Evolutionary conservation across 2,329 filamentous ascomycete genomes (phyloP).

Genomic region (Ophiostoma pallidulum): DNA sequence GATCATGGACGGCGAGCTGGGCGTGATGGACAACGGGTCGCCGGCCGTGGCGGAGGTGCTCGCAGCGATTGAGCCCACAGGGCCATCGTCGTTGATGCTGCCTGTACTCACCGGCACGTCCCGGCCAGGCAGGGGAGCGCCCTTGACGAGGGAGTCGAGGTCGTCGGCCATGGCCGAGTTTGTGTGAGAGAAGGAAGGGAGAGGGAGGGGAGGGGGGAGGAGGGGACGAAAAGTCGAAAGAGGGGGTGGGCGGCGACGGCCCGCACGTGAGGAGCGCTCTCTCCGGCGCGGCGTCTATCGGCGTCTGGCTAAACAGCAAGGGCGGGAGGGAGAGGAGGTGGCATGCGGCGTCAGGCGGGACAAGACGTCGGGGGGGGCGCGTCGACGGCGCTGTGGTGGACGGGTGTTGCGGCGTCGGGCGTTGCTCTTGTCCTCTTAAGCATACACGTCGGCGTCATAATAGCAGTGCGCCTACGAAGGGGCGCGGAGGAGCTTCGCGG

Average conservation of each 20-base stretch:
- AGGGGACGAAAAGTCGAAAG: not conserved
- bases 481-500: no score
- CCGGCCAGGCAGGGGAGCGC: slow-evolving; percentile 58
- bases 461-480: no score
- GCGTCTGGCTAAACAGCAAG: no score
- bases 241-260: not conserved
- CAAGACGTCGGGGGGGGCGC: not conserved
- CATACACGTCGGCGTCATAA: slow-evolving; percentile 4
- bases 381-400: not conserved
- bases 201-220: not conserved
- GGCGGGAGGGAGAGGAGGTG: no score
- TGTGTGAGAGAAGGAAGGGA: slow-evolving; percentile 3
- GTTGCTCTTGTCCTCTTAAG: not conserved
- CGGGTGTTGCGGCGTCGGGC: not conserved
- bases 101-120: slow-evolving; percentile 18
- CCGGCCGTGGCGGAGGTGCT: slow-evolving; percentile 36
- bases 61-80: slow-evolving; percentile 32
- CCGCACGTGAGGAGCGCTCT: not conserved
- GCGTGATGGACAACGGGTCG: slow-evolving; percentile 71
- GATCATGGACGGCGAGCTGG: slow-evolving; percentile 90
- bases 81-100: not conserved
- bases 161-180: slow-evolving; percentile 49
- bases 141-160: slow-evolving; percentile 88
- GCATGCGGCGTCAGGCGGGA: no score
- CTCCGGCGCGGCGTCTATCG: no score